Base-by-base conservation (phyloP, 768 basidiomycete species). In the Mycena leptocephala region DNA sequence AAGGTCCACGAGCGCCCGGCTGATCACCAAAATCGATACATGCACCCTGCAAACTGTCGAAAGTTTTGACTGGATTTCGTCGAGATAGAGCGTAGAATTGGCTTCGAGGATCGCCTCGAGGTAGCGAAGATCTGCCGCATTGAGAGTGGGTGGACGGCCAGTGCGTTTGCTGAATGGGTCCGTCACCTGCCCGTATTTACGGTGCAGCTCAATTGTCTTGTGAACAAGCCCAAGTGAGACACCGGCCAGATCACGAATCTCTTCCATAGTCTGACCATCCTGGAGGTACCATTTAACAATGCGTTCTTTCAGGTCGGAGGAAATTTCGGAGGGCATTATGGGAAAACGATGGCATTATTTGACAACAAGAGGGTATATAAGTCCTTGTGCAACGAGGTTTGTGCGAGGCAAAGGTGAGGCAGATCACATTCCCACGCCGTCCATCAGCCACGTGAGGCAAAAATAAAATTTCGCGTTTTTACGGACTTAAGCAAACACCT, bases 21-120 rank as follows among this genome's bases (percentile, higher is more conserved):
- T 71, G 24, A 82, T 62, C 5, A 78, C 76, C 22, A 80, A 46
- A 30, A 80, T 20, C 3, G 81, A 82, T 8, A 81, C 70, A 30
- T 76, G 62, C 11, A 67, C 51, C 1, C 48, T 48, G 0, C 69
- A 78, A 9, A 39, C 46, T 26, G 35, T 56, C 20, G n/a, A 22
- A 20, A 82, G 79, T 18, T 43, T 41, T 2, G 48, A 59, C 35
- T 77, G 72, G 6, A 81, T 22, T 65, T 81, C 81, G 41, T 81
- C 81, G 13, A 80, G 68, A n/a, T n/a, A n/a, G n/a, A n/a, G n/a
- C n/a, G n/a, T n/a, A n/a, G n/a, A n/a, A n/a, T n/a, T n/a, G n/a
- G n/a, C n/a, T n/a, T n/a, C n/a, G n/a, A n/a, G n/a, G n/a, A n/a
- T n/a, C n/a, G n/a, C n/a, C n/a, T n/a, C n/a, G 51, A 82, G 18